Evolutionary conservation across 225 moss, liverwort and hornwort species (phyloP), one percentile per base, ranked within the genome.

Genomic region (Takakia lepidozioides): DNA sequence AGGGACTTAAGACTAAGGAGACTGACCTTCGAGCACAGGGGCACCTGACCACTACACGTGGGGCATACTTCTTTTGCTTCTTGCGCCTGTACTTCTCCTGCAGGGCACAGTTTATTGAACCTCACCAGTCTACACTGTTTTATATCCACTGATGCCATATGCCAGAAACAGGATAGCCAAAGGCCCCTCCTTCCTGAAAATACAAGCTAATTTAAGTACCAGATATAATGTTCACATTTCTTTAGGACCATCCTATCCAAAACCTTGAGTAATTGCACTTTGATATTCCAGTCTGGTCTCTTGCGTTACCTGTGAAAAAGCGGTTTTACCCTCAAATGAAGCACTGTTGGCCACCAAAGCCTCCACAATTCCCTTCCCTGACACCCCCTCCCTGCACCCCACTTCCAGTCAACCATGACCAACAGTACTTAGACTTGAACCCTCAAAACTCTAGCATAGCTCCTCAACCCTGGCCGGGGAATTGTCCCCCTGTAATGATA

Each of bases 61-160:
- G 98, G 22, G 98, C 82, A 54, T 98, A 98, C 57, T 98, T 98
- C 63, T 98, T 98, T 66, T 91, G 98, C 48, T 98, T 98, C 64
- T 87, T 98, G 29, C 82, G 72, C 81, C 84, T 78, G 54, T 98
- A 98, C 32, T 98, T 98, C 69, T 98, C 98, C 98, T 98, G 85
- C 59, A 43, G 52, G n/a, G n/a, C n/a, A n/a, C n/a, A n/a, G n/a
- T n/a, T n/a, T n/a, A n/a, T n/a, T n/a, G n/a, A n/a, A n/a, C n/a
- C n/a, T n/a, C n/a, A n/a, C n/a, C n/a, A n/a, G n/a, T n/a, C n/a
- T n/a, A n/a, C n/a, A n/a, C n/a, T n/a, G n/a, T n/a, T n/a, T n/a
- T n/a, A n/a, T n/a, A n/a, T 15, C 37, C 40, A 46, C 48, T 10
- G 15, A 40, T 59, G 42, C 57, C 16, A 15, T 10, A 16, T 21